Evolutionary conservation across 2,329 filamentous ascomycete genomes (phyloP).

Genomic region (Hypoxylon sp.): DNA sequence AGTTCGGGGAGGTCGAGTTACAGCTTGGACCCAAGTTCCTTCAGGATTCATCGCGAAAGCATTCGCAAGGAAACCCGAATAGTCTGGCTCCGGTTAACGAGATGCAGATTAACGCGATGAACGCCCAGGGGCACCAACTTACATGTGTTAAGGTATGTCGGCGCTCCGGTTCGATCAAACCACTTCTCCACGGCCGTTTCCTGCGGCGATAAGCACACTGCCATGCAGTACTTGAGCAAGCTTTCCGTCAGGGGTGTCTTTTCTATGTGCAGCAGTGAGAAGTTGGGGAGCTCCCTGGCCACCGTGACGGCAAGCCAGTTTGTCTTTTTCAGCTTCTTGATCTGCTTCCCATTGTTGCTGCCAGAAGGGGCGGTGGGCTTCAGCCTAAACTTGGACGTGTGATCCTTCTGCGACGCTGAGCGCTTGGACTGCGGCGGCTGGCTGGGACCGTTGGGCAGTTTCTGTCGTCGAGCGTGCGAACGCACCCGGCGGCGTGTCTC

Average conservation of each 20-base stretch:
- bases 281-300: slow-evolving; percentile 44
- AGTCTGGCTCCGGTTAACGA: slow-evolving; percentile 38
- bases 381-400: slow-evolving; percentile 46
- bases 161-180: slow-evolving; percentile 45
- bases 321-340: slow-evolving; percentile 39
- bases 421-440: slow-evolving; percentile 39
- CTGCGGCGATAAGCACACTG: slow-evolving; percentile 46
- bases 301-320: slow-evolving; percentile 44
- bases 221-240: slow-evolving; percentile 46
- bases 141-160: slow-evolving; percentile 47
- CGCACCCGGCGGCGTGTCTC: slow-evolving; percentile 48
- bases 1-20: slow-evolving; percentile 28
- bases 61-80: slow-evolving; percentile 45
- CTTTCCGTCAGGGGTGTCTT: slow-evolving; percentile 46
- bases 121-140: slow-evolving; percentile 11
- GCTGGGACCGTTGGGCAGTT: slow-evolving; percentile 41
- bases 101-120: background rate
- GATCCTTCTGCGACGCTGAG: slow-evolving; percentile 44
- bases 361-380: slow-evolving; percentile 29
- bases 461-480: slow-evolving; percentile 46
- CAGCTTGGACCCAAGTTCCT: slow-evolving; percentile 44
- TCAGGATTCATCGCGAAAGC: slow-evolving; percentile 47
- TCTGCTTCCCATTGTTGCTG: slow-evolving; percentile 4
- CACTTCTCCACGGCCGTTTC: slow-evolving; percentile 45
- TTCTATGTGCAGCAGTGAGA: slow-evolving; percentile 45